Evolutionary conservation across 768 basidiomycete species (phyloP).

Genomic region (Guyanaporus albipodus): DNA sequence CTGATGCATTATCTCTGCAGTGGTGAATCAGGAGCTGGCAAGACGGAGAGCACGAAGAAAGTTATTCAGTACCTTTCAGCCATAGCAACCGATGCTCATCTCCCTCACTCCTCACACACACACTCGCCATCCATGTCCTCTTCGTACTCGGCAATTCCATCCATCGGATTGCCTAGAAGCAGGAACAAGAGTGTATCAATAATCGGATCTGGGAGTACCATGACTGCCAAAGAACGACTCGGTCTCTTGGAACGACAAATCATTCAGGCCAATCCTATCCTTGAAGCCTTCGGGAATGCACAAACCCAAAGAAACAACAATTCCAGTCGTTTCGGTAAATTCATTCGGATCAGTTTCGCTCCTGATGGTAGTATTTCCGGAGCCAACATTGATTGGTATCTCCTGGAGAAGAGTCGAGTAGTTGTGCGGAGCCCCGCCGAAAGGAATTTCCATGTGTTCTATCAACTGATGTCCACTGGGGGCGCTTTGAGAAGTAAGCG

Average conservation of each 20-base stretch:
- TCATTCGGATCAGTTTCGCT: conserved; percentile 92
- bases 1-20: conserved; percentile 38
- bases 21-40: conserved; percentile 98
- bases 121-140: conserved; percentile 59
- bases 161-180: conserved; percentile 66
- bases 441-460: conserved; percentile 95
- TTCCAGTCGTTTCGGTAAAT: conserved; percentile 98
- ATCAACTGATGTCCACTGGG: conserved; percentile 84
- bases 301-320: conserved; percentile 99
- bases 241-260: conserved; percentile 95
- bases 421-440: conserved; percentile 85
- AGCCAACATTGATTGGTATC: conserved; percentile 98
- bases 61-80: conserved; percentile 99
- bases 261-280: conserved; percentile 93
- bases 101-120: conserved; percentile 55
- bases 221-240: conserved; percentile 68
- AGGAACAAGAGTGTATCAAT: conserved; percentile 51
- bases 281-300: conserved; percentile 98
- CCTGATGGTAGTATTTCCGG: conserved; percentile 93
- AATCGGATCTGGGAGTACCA: conserved; percentile 39
- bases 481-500: conserved; percentile 62
- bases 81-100: conserved; percentile 81
- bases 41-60: conserved; percentile 99
- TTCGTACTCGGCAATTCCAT: conserved; percentile 54
- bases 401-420: conserved; percentile 95